Evolutionary conservation across 768 basidiomycete species (phyloP).

Genomic region (Lactifluus hygrophoroides): DNA sequence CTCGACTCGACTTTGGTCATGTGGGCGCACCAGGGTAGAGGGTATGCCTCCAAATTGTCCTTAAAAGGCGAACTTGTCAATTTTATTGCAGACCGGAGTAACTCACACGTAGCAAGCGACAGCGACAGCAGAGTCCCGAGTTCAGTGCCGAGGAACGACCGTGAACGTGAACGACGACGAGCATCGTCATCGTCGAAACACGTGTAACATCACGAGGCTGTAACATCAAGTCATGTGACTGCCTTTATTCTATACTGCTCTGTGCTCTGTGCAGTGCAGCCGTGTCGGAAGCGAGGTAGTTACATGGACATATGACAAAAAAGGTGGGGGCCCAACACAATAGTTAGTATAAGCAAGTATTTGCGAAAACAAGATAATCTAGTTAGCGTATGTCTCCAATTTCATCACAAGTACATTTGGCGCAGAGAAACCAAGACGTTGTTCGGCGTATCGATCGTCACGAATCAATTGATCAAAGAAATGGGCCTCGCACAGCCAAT

Average conservation of each 20-base stretch:
- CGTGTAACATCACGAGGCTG: conserved; percentile 15
- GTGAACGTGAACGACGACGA: background rate
- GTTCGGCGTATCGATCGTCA: conserved; percentile 49
- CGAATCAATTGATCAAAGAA: conserved; percentile 59
- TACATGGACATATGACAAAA: too few relatives aligned
- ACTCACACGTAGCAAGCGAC: background rate
- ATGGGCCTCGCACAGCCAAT: conserved; percentile 68
- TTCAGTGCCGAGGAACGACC: conserved; percentile 6
- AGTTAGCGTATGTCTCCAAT: conserved; percentile 34
- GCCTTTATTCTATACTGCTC: too few relatives aligned
- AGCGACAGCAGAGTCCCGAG: too few relatives aligned
- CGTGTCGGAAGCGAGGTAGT: too few relatives aligned
- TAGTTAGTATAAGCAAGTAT: background rate
- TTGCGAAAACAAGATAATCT: background rate
- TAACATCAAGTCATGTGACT: background rate
- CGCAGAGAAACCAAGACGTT: conserved; percentile 66
- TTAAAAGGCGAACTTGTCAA: background rate
- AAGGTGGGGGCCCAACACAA: too few relatives aligned
- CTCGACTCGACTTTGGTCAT: background rate
- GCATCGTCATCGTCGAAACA: conserved; percentile 9
- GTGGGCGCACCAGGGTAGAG: conserved; percentile 6
- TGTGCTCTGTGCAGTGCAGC: too few relatives aligned
- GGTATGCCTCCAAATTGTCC: conserved; percentile 1
- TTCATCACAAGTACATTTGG: conserved; percentile 75
- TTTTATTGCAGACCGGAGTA: background rate